These are phyloP conservation scores for Teunomyces stri DNA, from an alignment of 805 yeast genomes.

Conservation along the genomic window DNA sequence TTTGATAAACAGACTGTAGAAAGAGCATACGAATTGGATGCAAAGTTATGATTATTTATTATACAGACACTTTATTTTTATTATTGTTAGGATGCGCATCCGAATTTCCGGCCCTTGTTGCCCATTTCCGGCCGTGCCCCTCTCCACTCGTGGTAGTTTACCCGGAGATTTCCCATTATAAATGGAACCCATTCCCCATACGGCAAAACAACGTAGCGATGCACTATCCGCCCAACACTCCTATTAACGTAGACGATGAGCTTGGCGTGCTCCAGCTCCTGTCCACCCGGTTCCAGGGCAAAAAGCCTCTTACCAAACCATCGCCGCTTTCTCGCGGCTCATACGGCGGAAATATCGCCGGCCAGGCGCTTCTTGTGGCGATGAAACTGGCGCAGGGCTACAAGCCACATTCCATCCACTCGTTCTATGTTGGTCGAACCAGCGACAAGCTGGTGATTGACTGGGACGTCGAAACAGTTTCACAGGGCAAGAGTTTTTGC, in stretches of 20 bases:
- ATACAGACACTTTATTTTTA: not conserved
- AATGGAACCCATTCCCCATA: too few relatives aligned
- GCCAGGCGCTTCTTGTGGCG: constrained; percentile 36
- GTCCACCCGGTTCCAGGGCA: constrained; percentile 18
- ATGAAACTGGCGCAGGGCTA: constrained; percentile 28
- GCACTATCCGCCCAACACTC: constrained; percentile 1
- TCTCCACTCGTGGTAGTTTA: too few relatives aligned
- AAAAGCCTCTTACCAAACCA: constrained; percentile 30
- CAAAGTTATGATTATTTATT: not conserved
- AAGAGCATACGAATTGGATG: constrained; percentile 1
- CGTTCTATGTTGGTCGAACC: constrained; percentile 27
- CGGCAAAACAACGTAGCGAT: too few relatives aligned
- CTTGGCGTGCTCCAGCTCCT: constrained; percentile 18
- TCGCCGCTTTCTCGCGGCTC: constrained; percentile 23
- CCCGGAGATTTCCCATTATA: too few relatives aligned
- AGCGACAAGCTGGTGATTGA: constrained; percentile 13
- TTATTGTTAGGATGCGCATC: too few relatives aligned
- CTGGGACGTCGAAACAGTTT: constrained; percentile 32
- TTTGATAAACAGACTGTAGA: constrained; percentile 6
- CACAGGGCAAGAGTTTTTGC: constrained; percentile 37
- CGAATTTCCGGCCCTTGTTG: too few relatives aligned
- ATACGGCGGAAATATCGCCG: constrained; percentile 34
- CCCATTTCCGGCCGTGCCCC: too few relatives aligned
- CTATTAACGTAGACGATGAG: constrained; percentile 8
- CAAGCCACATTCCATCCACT: constrained; percentile 35